Base-by-base conservation (phyloP, 257 asterid genomes). In the Ehretia macrophylla region DNA sequence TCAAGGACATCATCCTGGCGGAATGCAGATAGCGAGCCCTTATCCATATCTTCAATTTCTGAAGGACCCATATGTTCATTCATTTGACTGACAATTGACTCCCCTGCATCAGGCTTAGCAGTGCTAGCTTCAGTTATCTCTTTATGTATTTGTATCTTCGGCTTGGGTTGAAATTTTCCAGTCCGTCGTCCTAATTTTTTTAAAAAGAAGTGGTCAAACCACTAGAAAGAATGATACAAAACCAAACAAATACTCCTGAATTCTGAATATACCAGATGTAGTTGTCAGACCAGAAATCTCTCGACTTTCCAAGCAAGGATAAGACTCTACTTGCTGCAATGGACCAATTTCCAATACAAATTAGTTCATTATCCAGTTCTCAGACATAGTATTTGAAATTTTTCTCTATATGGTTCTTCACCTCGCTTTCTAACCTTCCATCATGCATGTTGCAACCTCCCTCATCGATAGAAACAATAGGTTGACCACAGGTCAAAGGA, bases 141-240 rank as follows among this genome's bases (percentile, higher is more conserved):
- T 60, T 66, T 48, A 38, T 70, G 77, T 56, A 44, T 61, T 53
- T 71, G 78, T 63, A 58, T 22, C 67, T 81, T 85, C 45, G 78
- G 75, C 71, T 83, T 77, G 53, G 86, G 81, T 71, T 75, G 81
- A 60, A 64, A 77, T 52, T 75, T 80, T 66, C 77, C 81, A 19
- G 69, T 64, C 50, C 69, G 66, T 68, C 52, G 72, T 58, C 75
- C 95, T 86, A 74, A 27, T 27, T 8, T 0, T 14, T 17, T 72
- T 20, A 79, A 47, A 38, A 61, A 40, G 16, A 44, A 46, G 18
- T 54, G 12, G 40, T 55, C 60, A 32, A 62, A 65, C 42, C 45
- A 40, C 55, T 45, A 51, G 68, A 55, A 72, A 50, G 32, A 10
- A 54, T 58, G 44, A 23, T 45, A 40, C 32, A 56, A 63, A 42